Evolutionary conservation across 306 rosid species (phyloP).

Genomic region (Chamaecrista fasciculata): DNA sequence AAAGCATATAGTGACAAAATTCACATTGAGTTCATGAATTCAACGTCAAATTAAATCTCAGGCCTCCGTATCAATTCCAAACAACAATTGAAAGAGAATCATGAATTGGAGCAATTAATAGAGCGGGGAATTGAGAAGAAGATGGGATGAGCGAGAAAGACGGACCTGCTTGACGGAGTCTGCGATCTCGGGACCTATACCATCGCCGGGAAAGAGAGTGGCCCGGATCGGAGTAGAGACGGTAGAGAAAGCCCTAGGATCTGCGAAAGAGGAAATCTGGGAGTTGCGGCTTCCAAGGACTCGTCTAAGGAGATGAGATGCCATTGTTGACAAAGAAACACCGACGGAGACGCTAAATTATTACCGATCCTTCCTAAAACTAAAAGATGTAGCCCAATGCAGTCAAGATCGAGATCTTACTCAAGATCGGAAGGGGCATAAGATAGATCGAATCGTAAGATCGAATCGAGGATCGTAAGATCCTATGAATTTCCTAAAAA

Average conservation of each 20-base stretch:
- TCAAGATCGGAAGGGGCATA: no score
- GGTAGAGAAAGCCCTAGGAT: slow-evolving; percentile 64
- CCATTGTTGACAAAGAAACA: slow-evolving; percentile 47
- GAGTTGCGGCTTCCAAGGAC: slow-evolving; percentile 56
- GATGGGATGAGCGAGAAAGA: not conserved
- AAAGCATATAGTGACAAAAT: not conserved
- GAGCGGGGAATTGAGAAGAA: not conserved
- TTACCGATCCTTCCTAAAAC: no score
- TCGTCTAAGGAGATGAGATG: slow-evolving; percentile 69
- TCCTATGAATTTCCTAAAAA: no score
- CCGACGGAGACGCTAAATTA: not conserved
- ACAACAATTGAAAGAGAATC: not conserved
- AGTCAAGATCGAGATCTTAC: no score
- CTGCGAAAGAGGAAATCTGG: slow-evolving; percentile 38
- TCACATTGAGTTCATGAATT: no score
- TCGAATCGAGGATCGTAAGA: no score
- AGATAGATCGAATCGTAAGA: no score
- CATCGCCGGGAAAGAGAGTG: slow-evolving; percentile 98
- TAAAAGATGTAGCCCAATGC: no score
- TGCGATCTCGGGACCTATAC: slow-evolving; percentile 96
- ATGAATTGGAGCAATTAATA: not conserved
- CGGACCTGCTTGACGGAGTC: slow-evolving; percentile 88
- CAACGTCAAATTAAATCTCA: not conserved
- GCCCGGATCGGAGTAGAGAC: slow-evolving; percentile 66
- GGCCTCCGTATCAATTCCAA: not conserved